Evolutionary conservation across 306 rosid genomes (phyloP).

Genomic region (Arachis hypogaea): DNA sequence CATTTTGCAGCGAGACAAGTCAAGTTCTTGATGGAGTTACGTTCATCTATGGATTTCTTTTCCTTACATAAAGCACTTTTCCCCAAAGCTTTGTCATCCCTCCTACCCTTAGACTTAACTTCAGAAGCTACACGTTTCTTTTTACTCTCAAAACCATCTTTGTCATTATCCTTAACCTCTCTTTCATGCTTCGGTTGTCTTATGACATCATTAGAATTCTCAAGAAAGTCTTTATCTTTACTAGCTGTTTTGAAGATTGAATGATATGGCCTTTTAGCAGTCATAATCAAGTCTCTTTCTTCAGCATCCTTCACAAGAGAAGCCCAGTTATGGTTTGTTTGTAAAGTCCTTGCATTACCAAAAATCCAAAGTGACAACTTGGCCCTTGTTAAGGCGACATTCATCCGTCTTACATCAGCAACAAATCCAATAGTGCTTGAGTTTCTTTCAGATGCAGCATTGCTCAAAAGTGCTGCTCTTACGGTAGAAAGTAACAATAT

Average conservation of each 20-base stretch:
- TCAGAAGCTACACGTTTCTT: conserved; percentile 41
- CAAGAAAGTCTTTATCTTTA: conserved; percentile 33
- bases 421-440: conserved; percentile 87
- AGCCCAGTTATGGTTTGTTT: conserved; percentile 78
- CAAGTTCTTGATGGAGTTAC: conserved; percentile 37
- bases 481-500: conserved; percentile 90
- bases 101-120: conserved; percentile 40
- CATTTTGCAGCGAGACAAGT: conserved; percentile 37
- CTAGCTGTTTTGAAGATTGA: conserved; percentile 54
- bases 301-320: conserved; percentile 86
- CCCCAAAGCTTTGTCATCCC: conserved; percentile 40
- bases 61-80: conserved; percentile 37
- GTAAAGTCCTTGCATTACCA: conserved; percentile 91
- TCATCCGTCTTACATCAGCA: conserved; percentile 98
- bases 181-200: conserved; percentile 43
- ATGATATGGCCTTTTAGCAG: conserved; percentile 68
- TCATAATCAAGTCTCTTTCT: conserved; percentile 64
- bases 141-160: conserved; percentile 46
- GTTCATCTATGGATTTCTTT: conserved; percentile 42
- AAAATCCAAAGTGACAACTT: conserved; percentile 88
- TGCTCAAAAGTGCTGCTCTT: conserved; percentile 68
- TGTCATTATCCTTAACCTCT: conserved; percentile 48
- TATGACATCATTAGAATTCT: conserved; percentile 43
- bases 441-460: conserved; percentile 47
- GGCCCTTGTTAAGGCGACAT: conserved; percentile 97